Evolutionary conservation across 768 basidiomycete species (phyloP).

Genomic region (Zangia roseola): DNA sequence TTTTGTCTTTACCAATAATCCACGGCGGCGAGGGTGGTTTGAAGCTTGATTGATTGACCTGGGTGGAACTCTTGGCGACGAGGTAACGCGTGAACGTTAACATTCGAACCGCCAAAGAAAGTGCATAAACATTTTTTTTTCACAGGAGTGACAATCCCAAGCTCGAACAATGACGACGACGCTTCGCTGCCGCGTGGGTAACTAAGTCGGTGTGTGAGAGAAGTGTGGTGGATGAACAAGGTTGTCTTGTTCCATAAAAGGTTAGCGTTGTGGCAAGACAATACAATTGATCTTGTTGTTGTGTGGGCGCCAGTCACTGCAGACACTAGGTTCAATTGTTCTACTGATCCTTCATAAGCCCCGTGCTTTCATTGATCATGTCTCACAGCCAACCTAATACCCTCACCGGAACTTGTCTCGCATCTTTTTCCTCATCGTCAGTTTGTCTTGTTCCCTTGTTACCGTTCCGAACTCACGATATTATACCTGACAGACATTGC

Average conservation of each 20-base stretch:
- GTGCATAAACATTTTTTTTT: too few relatives aligned
- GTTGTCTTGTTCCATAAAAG: constrained; percentile 13
- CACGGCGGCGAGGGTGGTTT: neutral
- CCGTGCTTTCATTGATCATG: neutral
- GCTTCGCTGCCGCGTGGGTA: too few relatives aligned
- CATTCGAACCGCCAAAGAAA: too few relatives aligned
- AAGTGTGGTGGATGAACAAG: too few relatives aligned
- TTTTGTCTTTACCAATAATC: neutral
- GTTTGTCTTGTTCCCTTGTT: constrained; percentile 7
- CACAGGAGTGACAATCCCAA: too few relatives aligned
- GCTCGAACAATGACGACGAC: too few relatives aligned
- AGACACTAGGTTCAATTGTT: constrained; percentile 31
- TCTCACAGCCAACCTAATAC: constrained; percentile 21
- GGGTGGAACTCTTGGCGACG: too few relatives aligned
- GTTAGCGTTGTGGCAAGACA: constrained; percentile 26
- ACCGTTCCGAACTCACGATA: constrained; percentile 2
- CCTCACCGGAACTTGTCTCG: neutral
- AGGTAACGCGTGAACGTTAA: too few relatives aligned
- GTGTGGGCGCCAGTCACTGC: constrained; percentile 16
- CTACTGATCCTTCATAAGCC: constrained; percentile 15
- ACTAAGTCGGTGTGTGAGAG: too few relatives aligned
- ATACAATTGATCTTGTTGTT: constrained; percentile 18
- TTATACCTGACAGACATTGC: constrained; percentile 3
- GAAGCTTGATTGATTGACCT: too few relatives aligned
- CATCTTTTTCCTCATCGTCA: neutral